Base-by-base conservation (phyloP, 805 yeast genomes). In the Candida insectalens region DNA sequence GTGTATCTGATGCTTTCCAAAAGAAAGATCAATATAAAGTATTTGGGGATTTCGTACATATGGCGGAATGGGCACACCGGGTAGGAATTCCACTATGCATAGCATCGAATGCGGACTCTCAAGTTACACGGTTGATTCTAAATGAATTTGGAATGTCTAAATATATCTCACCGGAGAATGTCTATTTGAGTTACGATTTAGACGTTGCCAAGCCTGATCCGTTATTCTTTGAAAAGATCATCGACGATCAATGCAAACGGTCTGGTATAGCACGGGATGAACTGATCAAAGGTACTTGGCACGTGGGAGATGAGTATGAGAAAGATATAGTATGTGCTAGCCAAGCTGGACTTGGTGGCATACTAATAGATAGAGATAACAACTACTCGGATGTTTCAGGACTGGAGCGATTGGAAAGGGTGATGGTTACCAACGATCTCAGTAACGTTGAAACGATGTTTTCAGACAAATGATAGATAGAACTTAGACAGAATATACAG, bases 21-120 rank as follows among this genome's bases (percentile, higher is more conserved):
- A 65, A 72, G 0, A 45, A 48, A 2, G 64, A 65, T 2, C 81
- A 80, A 0, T 80, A 78, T 47, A 47, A 45, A 4, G 57, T 73
- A 4, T 75, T 59, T 43, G 64, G 63, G 2, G 88, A 78, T 47
- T 73, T 77, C 5, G 37, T 62, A 67, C 4, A 62, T 71, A 4
- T 50, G 77, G 31, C 41, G 48, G 18, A 44, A 38, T 30, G 33
- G 33, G 33, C 33, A 8, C 7, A 21, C 10, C 10, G 12, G 23
- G 27, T 21, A n/a, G n/a, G 17, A 17, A 49, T 68, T 2, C 45
- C 53, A 1, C 29, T 73, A 6, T 63, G 71, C 1, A 62, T 73
- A 4, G 58, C 74, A 6, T 71, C 79, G 37, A 81, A 81, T 48
- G 75, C 84, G 1, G 88, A 80, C 51, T 66, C 69, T 2, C 46